Evolutionary conservation across 768 basidiomycete species (phyloP), one percentile per base, ranked within the genome.

Genomic region (Collybiopsis luxurians): DNA sequence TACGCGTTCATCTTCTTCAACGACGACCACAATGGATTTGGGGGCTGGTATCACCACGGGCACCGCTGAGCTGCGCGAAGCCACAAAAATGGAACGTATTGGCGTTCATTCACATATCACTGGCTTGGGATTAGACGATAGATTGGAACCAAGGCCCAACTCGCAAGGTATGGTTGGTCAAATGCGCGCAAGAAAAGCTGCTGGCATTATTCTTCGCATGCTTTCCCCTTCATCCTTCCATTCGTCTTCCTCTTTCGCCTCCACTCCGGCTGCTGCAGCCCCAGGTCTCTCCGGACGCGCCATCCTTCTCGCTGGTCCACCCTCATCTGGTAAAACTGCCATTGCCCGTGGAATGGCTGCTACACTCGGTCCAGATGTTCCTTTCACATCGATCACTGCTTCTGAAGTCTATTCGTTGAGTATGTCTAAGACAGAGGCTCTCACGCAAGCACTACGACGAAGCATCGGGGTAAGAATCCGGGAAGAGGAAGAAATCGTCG

Each of bases 341-440:
- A 97, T 99, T 66, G 97, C 96, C 4, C 82, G 98, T 94, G 95
- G 92, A 53, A 97, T 98, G 95, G 93, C 97, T 5, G 95, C 98
- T 71, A 92, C 88, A 2, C 77, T 99, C 21, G 97, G 97, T 0
- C 65, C 88, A 10, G 97, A 98, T 65, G 96, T 98, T 1, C 97
- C 97, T 0, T 99, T 98, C 71, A 98, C 95, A 6, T 95, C 93
- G 86, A 94, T 99, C 66, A 92, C 95, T 15, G 97, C 89, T 21
- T 95, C 92, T 76, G 97, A 99, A 72, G 95, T 99, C 58, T 98
- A 96, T 77, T 98, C 95, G 43, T 80, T 97, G 34, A 93, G 95
- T 65, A 97, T 98, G 92, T 95, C 91, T 27, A 98, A 98, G 75
- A 99, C 97, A 2, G 97, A 99, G 69, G 95, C 95, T 21, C 81